Base-by-base conservation (phyloP, 2,329 filamentous ascomycete genomes). In the Clonostachys solani region DNA sequence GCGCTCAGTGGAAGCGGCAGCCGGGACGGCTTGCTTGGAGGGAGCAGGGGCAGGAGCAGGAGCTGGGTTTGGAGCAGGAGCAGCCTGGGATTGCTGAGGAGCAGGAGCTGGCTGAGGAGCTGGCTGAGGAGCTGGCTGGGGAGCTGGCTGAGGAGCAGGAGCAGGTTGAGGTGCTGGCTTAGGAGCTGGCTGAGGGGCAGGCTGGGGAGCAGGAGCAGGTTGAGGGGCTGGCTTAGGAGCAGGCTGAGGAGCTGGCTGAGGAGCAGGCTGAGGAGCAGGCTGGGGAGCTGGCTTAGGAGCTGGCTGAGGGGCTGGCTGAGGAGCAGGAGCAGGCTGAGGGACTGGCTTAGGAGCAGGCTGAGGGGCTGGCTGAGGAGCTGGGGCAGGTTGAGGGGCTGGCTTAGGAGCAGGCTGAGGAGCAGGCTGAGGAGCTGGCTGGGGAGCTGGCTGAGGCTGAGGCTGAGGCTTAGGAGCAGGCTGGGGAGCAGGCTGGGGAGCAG, bases 1-100 rank as follows among this genome's bases (percentile, higher is more conserved):
- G 36, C 59, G 60, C 34, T 60, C 42, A 13, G 34, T 13, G 42
- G 29, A 34, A 29, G 43, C 33, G n/a, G 33, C 35, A 38, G 13
- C 43, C 33, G 33, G 17, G n/a, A 29, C 12, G 33, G 18, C 34
- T 37, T 36, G 35, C 16, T n/a, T 42, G 16, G 47, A 37, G 45
- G 47, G 47, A 13, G 42, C 23, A 37, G 48, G 35, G 18, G n/a
- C 40, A 40, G 35, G 38, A 41, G 42, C 23, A 40, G 46, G 33
- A 38, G 42, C 33, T 9, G 12, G 34, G 17, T 17, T 18, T n/a
- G 44, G 16, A 40, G 33, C 18, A 33, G 44, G 37, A 34, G 10
- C 19, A 33, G 6, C 33, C 15, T 12, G 33, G 43, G 10, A 5
- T 9, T 15, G 13, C 5, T 34, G 40, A 33, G 41, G 45, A 15